Base-by-base conservation (phyloP, 768 basidiomycete genomes). In the Jaapia argillacea region DNA sequence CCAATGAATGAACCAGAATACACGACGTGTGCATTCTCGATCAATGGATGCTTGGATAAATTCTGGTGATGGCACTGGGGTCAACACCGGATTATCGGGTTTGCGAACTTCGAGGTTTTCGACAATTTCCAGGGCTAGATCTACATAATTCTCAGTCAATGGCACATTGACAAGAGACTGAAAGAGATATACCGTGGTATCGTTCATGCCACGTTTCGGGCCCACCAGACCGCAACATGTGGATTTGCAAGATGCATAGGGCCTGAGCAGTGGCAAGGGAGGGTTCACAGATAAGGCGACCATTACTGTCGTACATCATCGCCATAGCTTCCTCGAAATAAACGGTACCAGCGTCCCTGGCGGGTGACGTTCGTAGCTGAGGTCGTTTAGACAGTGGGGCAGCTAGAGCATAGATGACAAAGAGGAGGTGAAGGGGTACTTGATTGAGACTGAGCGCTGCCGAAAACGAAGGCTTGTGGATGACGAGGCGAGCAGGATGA, bases 381-480 rank as follows among this genome's bases (percentile, higher is more conserved):
- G 81, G 74, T 44, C 79, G 80, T 47, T 76, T 79, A 18, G 82
- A 86, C 40, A 81, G 62, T 6, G 83, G 85, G 16, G 87, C 84
- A 4, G 86, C 85, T 25, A 87, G 68, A 3, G 86, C 85, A 56
- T 82, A 86, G 5, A 90, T 67, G 0, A 85, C 79, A 38, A 81
- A 72, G 14, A 89, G 66, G 22, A 90, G 75, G 54, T 85, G 74
- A 24, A 68, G 61, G 31, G 87, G 86, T 24, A 90, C 72, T 45
- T 72, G 69, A 50, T 79, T 78, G 47, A 76, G 75, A 44, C 74
- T 74, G 5, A 90, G 72, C 24, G 74, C 69, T 2, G 77, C 69
- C 20, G 79, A 68, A 52, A 90, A 90, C 5, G 80, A 77, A 18
- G 87, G 81, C 42, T 84, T 84, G 61, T 90, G 87, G 37, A 90